Conservation (phyloP, 2,329 filamentous ascomycete species). For the Ophioceras dolichostomum region DNA sequence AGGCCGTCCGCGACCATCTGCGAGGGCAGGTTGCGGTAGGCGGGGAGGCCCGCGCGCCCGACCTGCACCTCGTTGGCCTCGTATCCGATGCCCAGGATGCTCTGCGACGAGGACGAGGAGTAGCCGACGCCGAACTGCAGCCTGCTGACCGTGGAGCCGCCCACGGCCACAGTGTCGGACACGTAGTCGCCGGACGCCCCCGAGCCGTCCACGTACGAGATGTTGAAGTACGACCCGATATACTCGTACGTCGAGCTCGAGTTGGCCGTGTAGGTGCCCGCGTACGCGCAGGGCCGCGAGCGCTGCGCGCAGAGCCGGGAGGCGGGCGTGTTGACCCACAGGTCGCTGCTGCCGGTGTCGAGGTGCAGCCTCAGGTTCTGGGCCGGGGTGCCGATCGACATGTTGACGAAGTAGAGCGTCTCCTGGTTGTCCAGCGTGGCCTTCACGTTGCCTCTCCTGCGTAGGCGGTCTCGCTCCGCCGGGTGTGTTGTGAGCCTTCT, state of each 20-base stretch:
- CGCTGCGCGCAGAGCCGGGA: constrained; percentile 45
- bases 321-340: constrained; percentile 55
- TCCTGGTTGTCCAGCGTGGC: constrained; percentile 44
- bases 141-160: constrained; percentile 33
- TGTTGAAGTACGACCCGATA: constrained; percentile 69
- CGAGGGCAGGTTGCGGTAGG: constrained; percentile 59
- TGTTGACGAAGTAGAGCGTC: constrained; percentile 54
- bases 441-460: constrained; percentile 29
- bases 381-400: constrained; percentile 47
- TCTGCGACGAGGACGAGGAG: constrained; percentile 44
- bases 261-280: constrained; percentile 59
- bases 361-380: constrained; percentile 46
- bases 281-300: constrained; percentile 39
- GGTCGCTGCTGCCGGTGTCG: constrained; percentile 58
- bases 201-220: constrained; percentile 75
- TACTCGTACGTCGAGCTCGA: constrained; percentile 65
- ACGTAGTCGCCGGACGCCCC: constrained; percentile 70
- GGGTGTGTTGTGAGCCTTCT: constrained; percentile 26
- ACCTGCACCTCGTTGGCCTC: constrained; percentile 65
- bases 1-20: constrained; percentile 47
- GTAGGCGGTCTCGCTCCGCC: constrained; percentile 27
- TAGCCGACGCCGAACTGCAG: constrained; percentile 70
- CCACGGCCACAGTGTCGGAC: constrained; percentile 56
- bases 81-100: constrained; percentile 82
- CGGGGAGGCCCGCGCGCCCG: constrained; percentile 33